Conservation (phyloP, 805 yeast genomes). For the Yueomyces sp. region DNA sequence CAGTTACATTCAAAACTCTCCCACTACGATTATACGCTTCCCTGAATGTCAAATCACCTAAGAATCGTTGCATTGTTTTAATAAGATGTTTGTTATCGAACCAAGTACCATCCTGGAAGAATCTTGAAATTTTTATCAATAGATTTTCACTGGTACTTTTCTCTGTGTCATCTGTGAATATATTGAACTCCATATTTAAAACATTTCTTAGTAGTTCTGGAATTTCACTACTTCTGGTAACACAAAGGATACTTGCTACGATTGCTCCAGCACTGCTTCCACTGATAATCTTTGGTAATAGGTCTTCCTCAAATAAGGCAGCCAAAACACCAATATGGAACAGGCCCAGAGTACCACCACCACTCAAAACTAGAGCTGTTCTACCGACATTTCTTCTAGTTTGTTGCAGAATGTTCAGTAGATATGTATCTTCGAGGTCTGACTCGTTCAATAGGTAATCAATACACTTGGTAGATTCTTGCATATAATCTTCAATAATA, state of each 20-base stretch:
- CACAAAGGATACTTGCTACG: slow-evolving; percentile 78
- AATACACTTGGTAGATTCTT: slow-evolving; percentile 52
- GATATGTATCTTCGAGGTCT: slow-evolving; percentile 49
- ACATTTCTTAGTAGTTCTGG: slow-evolving; percentile 36
- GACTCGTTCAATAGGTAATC: slow-evolving; percentile 14
- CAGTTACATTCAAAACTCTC: slow-evolving; percentile 83
- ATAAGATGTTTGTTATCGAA: slow-evolving; percentile 64
- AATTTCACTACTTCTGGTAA: slow-evolving; percentile 63
- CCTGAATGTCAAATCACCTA: slow-evolving; percentile 85
- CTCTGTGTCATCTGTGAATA: slow-evolving; percentile 43
- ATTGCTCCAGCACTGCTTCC: slow-evolving; percentile 97
- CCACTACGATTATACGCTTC: slow-evolving; percentile 94
- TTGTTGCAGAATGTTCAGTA: slow-evolving; percentile 69
- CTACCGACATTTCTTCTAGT: slow-evolving; percentile 87
- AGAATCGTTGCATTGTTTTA: slow-evolving; percentile 58
- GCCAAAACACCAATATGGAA: slow-evolving; percentile 87
- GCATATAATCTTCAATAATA: slow-evolving; percentile 69
- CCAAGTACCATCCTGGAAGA: slow-evolving; percentile 80
- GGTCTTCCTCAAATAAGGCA: slow-evolving; percentile 56
- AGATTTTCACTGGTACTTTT: slow-evolving; percentile 39
- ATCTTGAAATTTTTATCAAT: slow-evolving; percentile 37
- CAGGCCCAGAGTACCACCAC: slow-evolving; percentile 91
- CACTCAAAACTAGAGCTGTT: slow-evolving; percentile 87
- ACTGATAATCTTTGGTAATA: slow-evolving; percentile 76
- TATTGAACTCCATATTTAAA: slow-evolving; percentile 32